A percentile compares a stretch with the other conserved stretches of the same genome.
These are phyloP conservation scores for Diaporthe ilicicola DNA, from an alignment of 2,329 filamentous ascomycete genomes.

Conservation along the genomic window DNA sequence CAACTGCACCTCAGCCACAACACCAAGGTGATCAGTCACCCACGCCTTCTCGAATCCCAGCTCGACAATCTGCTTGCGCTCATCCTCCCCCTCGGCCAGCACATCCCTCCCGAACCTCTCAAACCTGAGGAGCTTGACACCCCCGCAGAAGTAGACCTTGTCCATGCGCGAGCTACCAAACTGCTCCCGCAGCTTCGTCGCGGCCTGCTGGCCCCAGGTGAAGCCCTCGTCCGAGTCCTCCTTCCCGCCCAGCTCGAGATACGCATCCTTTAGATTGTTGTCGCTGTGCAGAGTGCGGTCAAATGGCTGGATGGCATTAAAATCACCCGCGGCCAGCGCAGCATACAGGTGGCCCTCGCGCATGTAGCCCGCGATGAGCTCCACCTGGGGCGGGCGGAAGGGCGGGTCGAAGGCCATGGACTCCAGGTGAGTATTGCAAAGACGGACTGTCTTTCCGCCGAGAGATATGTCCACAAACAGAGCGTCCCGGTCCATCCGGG, in stretches of 20 bases:
- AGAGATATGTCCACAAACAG: slow-evolving; percentile 61
- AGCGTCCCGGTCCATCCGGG: slow-evolving; percentile 60
- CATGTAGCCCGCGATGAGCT: slow-evolving; percentile 53
- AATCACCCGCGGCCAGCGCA: slow-evolving; percentile 60
- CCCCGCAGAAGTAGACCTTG: slow-evolving; percentile 63
- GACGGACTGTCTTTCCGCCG: slow-evolving; percentile 46
- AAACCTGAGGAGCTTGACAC: slow-evolving; percentile 43
- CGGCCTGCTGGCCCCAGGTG: slow-evolving; percentile 66
- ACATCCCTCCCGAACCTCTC: slow-evolving; percentile 58
- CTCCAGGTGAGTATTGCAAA: slow-evolving; percentile 67
- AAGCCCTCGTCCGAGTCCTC: slow-evolving; percentile 61
- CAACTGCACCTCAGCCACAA: slow-evolving; percentile 43
- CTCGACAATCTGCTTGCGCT: slow-evolving; percentile 40
- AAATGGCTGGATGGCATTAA: slow-evolving; percentile 66
- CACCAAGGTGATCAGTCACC: slow-evolving; percentile 60
- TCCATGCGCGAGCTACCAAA: slow-evolving; percentile 64
- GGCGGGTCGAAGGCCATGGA: slow-evolving; percentile 59
- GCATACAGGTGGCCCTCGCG: slow-evolving; percentile 47
- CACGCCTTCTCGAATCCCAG: slow-evolving; percentile 50
- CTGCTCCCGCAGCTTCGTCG: slow-evolving; percentile 46
- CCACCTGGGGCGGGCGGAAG: slow-evolving; percentile 57
- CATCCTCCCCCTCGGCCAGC: slow-evolving; percentile 47
- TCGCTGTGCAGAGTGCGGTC: slow-evolving; percentile 58
- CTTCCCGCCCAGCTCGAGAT: slow-evolving; percentile 57
- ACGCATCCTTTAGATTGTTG: slow-evolving; percentile 60